phyloP scores from a whole-genome alignment of 2,329 filamentous ascomycete genomes.

The Monosporascus ibericus region DNA sequence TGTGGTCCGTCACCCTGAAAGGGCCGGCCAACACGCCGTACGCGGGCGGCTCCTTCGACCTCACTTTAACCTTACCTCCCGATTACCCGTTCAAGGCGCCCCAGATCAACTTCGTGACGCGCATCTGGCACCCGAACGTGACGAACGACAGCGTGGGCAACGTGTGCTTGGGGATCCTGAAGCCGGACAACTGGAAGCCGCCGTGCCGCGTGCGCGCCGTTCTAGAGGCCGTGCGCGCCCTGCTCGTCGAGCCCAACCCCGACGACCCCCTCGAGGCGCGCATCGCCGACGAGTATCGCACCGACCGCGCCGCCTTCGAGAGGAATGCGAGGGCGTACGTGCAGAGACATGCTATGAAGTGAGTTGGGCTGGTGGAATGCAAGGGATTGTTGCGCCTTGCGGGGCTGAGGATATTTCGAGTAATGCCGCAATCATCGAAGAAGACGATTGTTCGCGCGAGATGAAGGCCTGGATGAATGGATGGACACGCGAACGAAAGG shows the following conservation, averaged over 20 bases:
- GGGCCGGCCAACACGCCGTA: slow-evolving; percentile 42
- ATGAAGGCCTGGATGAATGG: too few species aligned
- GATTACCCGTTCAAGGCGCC: slow-evolving; percentile 92
- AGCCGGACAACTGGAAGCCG: slow-evolving; percentile 88
- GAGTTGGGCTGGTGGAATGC: neutral
- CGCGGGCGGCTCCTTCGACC: slow-evolving; percentile 64
- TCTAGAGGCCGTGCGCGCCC: slow-evolving; percentile 66
- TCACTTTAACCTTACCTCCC: slow-evolving; percentile 65
- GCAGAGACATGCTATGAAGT: slow-evolving; percentile 57
- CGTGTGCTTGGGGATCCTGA: slow-evolving; percentile 81
- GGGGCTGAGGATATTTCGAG: neutral
- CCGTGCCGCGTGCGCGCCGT: slow-evolving; percentile 70
- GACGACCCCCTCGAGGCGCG: slow-evolving; percentile 83
- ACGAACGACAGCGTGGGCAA: slow-evolving; percentile 79
- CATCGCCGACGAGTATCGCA: slow-evolving; percentile 79
- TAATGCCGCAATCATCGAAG: too few species aligned
- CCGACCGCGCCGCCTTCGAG: slow-evolving; percentile 62
- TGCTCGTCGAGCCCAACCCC: slow-evolving; percentile 75
- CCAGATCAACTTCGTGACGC: slow-evolving; percentile 71
- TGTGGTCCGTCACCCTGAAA: slow-evolving; percentile 43
- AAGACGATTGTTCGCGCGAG: too few species aligned
- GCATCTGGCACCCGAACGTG: slow-evolving; percentile 94
- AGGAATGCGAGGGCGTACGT: slow-evolving; percentile 72
- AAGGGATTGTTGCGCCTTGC: neutral
- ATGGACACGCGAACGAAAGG: too few species aligned